A percentile compares a stretch with the other conserved stretches of the same genome.
These are phyloP conservation scores for Phlebopus sp. DNA, from an alignment of 1,284 basidiomycete species.

Conservation along the genomic window DNA sequence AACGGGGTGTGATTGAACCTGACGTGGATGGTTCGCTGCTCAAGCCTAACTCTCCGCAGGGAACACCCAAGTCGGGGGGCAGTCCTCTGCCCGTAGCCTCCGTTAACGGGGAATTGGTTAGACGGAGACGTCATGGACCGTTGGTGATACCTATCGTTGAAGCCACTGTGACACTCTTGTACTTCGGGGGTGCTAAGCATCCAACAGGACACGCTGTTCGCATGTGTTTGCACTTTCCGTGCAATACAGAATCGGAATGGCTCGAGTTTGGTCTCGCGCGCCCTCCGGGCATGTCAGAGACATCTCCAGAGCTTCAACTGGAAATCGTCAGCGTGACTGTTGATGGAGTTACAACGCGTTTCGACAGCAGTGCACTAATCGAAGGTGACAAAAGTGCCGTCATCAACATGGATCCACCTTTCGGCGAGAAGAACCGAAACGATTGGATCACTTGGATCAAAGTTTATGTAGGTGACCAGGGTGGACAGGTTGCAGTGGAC, in stretches of 20 bases:
- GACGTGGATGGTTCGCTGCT: conserved; percentile 23
- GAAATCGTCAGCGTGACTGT: conserved; percentile 58
- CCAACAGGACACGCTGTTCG: conserved; percentile 58
- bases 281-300: background rate
- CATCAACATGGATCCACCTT: conserved; percentile 39
- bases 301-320: conserved; percentile 38
- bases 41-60: conserved; percentile 32
- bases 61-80: conserved; percentile 13
- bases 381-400: conserved; percentile 36
- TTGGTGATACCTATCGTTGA: conserved; percentile 61
- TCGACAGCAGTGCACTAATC: conserved; percentile 45
- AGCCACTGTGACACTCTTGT: conserved; percentile 52
- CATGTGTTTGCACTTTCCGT: conserved; percentile 52
- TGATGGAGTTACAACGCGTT: conserved; percentile 61
- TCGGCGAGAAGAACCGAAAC: conserved; percentile 47
- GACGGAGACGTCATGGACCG: conserved; percentile 50
- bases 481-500: conserved; percentile 55
- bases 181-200: conserved; percentile 27
- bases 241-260: conserved; percentile 58
- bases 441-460: conserved; percentile 67
- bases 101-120: conserved; percentile 18
- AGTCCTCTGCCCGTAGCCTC: conserved; percentile 24
- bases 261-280: conserved; percentile 74
- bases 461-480: conserved; percentile 50
- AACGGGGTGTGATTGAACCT: conserved; percentile 24